Base-by-base conservation (phyloP, 2,329 filamentous ascomycete genomes). In the Fusarium pseudograminearum region DNA sequence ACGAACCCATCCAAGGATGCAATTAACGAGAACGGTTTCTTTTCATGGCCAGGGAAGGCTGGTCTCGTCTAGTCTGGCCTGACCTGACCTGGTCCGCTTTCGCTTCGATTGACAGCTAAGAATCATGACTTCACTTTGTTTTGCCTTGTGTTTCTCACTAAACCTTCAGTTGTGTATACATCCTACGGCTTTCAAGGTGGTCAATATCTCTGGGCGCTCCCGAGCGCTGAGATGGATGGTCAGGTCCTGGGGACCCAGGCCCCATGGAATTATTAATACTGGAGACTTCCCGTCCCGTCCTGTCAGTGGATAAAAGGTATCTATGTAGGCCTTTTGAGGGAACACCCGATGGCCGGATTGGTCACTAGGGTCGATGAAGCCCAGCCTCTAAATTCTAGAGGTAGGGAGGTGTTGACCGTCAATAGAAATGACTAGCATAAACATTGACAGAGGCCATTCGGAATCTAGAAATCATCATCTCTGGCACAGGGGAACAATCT, bases 221-320 rank as follows among this genome's bases (percentile, higher is more conserved):
- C 66, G 66, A 65, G 66, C 66, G 66, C 66, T 69, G 65, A 69
- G 66, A 57, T 53, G 42, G 42, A 60, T 65, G 60, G 59, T 8
- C 48, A 42, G 61, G 31, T 44, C 28, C 36, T 44, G 41, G 54
- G 47, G 52, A 47, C 33, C 47, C 33, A 51, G 33, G 33, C 15
- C 48, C 48, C 48, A 52, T 52, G 33, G 38, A 47, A 53, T 47
- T 55, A 63, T 44, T 40, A 30, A 30, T 30, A 69, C 61, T 66
- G 65, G 66, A 69, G 50, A 65, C 65, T 66, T 69, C 65, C 65
- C 65, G 66, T 69, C 66, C 66, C 66, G 66, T 69, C 60, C 55
- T 69, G 55, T 61, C 65, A 69, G 60, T 69, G 60, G 60, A 61
- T 52, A 55, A 44, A 42, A 44, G 44, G 28, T 30, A 46, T 26